phyloP scores from a whole-genome alignment of 164 flowering plant species.

The Berberis vulgaris region DNA sequence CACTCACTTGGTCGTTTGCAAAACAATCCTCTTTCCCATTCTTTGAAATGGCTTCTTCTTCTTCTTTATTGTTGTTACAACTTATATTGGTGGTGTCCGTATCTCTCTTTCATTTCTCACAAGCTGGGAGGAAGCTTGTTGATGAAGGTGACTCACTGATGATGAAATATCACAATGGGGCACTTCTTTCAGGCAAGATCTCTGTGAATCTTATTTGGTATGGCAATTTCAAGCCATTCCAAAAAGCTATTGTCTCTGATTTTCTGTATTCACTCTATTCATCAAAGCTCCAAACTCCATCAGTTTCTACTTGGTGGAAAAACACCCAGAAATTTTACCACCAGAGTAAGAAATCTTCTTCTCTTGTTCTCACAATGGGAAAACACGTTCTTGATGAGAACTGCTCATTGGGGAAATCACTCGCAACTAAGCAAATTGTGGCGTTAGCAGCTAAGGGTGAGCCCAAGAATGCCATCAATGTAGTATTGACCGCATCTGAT shows the following conservation, averaged over 20 bases:
- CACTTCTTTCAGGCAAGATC: constrained; percentile 18
- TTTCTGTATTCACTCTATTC: constrained; percentile 18
- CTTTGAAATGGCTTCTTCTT: not conserved
- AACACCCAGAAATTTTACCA: constrained; percentile 7
- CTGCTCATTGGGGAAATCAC: constrained; percentile 5
- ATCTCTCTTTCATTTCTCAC: constrained; percentile 1
- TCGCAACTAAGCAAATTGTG: not conserved
- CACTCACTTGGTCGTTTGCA: no score
- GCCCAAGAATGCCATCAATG: constrained; percentile 6
- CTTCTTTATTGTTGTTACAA: not conserved
- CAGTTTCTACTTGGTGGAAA: constrained; percentile 20
- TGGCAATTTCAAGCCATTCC: constrained; percentile 21
- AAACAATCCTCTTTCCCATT: no score
- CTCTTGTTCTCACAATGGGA: constrained; percentile 6
- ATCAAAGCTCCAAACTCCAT: not conserved
- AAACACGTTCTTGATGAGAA: constrained; percentile 5
- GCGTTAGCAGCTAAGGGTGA: constrained; percentile 4
- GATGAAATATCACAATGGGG: constrained; percentile 21
- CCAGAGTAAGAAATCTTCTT: not conserved
- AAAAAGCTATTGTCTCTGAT: constrained; percentile 19
- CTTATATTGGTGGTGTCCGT: not conserved
- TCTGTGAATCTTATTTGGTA: constrained; percentile 28
- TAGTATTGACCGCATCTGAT: constrained; percentile 9
- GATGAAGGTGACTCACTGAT: constrained; percentile 4
- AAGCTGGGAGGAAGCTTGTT: constrained; percentile 6